Evolutionary conservation across 2,329 filamentous ascomycete genomes (phyloP).

Genomic region (Penicillium psychrosexuale): DNA sequence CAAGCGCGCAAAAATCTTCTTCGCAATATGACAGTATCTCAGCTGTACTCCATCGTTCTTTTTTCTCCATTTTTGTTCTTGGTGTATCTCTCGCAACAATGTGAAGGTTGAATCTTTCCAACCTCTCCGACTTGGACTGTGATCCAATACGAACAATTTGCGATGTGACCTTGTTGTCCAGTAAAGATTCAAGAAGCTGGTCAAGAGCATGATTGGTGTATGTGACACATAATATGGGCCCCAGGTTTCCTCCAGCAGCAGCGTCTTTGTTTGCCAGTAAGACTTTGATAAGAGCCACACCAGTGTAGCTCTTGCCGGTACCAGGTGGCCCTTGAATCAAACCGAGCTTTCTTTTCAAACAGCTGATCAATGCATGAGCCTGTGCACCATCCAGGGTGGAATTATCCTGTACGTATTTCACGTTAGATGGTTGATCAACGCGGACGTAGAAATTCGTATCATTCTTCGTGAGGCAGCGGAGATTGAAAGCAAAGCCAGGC

Average conservation of each 20-base stretch:
- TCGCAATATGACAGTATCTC: constrained; percentile 14
- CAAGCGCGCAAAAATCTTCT: constrained; percentile 11
- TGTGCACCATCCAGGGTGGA: constrained; percentile 24
- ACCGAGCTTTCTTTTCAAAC: constrained; percentile 18
- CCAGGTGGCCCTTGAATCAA: constrained; percentile 32
- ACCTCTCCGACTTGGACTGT: constrained; percentile 53
- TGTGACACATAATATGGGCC: constrained; percentile 49
- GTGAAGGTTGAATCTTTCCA: constrained; percentile 53
- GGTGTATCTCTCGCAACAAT: constrained; percentile 33
- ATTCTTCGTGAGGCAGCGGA: constrained; percentile 28
- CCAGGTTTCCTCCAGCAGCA: constrained; percentile 31
- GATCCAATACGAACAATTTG: constrained; percentile 62
- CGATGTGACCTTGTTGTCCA: constrained; percentile 33
- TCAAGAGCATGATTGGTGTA: constrained; percentile 57
- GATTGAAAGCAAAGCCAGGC: constrained; percentile 49
- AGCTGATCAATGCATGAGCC: constrained; percentile 17
- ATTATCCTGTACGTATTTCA: constrained; percentile 15
- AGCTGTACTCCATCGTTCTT: constrained; percentile 12
- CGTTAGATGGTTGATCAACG: constrained; percentile 11
- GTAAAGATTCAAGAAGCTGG: constrained; percentile 59
- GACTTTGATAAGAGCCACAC: constrained; percentile 29
- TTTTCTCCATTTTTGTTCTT: constrained; percentile 31
- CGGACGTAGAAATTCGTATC: constrained; percentile 19
- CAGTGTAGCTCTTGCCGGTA: constrained; percentile 29
- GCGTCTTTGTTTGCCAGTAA: constrained; percentile 26